Evolutionary conservation across 2,329 filamentous ascomycete genomes (phyloP).

Genomic region (Penicillium sp.): DNA sequence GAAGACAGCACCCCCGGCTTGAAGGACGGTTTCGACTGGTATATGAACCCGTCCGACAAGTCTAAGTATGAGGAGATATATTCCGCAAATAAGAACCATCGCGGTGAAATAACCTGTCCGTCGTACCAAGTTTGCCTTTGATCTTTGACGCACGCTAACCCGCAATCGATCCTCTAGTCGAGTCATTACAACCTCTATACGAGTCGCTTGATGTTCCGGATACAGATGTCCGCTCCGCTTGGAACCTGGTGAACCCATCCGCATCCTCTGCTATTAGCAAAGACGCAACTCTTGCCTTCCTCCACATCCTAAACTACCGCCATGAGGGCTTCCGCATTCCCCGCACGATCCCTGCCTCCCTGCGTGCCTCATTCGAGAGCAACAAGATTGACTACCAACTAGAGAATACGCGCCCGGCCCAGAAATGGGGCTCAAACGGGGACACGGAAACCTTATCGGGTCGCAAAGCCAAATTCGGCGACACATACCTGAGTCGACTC

Average conservation of each 20-base stretch:
- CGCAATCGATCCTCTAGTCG: constrained; percentile 59
- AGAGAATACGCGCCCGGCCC: constrained; percentile 72
- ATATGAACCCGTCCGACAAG: constrained; percentile 93
- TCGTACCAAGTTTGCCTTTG: constrained; percentile 20
- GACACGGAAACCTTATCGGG: constrained; percentile 83
- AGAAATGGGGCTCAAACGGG: constrained; percentile 78
- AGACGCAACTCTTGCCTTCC: constrained; percentile 89
- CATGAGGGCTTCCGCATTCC: constrained; percentile 96
- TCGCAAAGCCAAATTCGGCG: constrained; percentile 95
- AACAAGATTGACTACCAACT: constrained; percentile 97
- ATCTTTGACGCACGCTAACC: constrained; percentile 13
- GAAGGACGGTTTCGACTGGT: constrained; percentile 99
- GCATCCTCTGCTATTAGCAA: constrained; percentile 84
- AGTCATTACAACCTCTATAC: constrained; percentile 81
- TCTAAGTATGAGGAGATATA: constrained; percentile 97
- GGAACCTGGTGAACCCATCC: constrained; percentile 96
- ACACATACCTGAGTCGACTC: constrained; percentile 90
- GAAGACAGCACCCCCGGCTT: constrained; percentile 80
- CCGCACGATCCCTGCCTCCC: constrained; percentile 85
- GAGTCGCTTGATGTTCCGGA: constrained; percentile 69
- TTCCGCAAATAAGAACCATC: constrained; percentile 83
- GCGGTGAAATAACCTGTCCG: constrained; percentile 81
- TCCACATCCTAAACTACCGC: constrained; percentile 94
- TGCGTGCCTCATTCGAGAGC: constrained; percentile 89
- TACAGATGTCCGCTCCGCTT: constrained; percentile 84